phyloP scores from a whole-genome alignment of 306 rosid genomes.

The Fagus sylvatica region DNA sequence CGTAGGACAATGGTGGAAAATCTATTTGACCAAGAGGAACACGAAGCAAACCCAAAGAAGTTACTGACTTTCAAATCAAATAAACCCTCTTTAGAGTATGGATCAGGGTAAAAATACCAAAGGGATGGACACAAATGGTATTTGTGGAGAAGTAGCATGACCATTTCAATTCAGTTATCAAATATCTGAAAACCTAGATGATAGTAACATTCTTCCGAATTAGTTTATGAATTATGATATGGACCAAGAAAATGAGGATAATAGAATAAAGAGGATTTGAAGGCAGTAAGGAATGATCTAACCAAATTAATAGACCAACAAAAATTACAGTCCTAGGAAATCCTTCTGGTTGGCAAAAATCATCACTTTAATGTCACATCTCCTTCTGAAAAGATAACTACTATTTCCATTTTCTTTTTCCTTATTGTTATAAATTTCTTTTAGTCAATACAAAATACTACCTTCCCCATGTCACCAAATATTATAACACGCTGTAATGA shows the following conservation, averaged over 20 bases:
- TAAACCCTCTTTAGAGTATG: neutral
- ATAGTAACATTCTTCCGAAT: neutral
- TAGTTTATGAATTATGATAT: neutral
- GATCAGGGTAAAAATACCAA: neutral
- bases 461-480: slow-evolving; percentile 98
- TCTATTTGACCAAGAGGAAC: neutral
- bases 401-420: slow-evolving; percentile 5
- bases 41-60: too few species aligned
- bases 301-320: neutral
- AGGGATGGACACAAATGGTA: neutral
- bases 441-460: slow-evolving; percentile 26
- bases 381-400: slow-evolving; percentile 17
- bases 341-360: neutral
- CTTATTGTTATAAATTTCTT: neutral
- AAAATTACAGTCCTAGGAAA: neutral
- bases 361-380: neutral
- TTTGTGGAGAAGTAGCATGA: neutral
- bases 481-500: slow-evolving; percentile 78
- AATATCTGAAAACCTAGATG: neutral
- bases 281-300: neutral
- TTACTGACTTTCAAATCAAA: too few species aligned
- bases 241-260: neutral
- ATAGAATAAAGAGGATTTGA: neutral
- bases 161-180: neutral
- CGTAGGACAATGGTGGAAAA: neutral